Conservation (phyloP, 164 flowering plant species). For the Magnolia changhungtana region DNA sequence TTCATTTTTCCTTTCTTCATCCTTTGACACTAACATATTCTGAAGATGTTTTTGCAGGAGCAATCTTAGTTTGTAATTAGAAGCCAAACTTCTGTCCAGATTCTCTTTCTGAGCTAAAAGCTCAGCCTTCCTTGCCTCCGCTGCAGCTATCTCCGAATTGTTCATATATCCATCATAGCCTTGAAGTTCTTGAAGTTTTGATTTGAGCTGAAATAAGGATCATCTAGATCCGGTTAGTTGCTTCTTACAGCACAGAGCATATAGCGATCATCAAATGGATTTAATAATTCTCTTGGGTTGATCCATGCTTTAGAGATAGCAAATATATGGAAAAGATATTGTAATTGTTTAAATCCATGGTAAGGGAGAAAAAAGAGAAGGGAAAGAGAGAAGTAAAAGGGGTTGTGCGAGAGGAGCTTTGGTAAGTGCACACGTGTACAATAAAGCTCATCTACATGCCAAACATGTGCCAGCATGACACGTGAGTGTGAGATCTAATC, state of each 20-base stretch:
- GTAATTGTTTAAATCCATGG: not conserved
- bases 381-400: not conserved
- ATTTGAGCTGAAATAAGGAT: conserved; percentile 33
- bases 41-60: conserved; percentile 43
- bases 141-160: conserved; percentile 40
- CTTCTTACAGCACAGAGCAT: not conserved
- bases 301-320: too few relatives aligned
- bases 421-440: too few relatives aligned
- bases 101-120: conserved; percentile 36
- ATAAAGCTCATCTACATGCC: too few relatives aligned
- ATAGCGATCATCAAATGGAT: not conserved
- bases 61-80: conserved; percentile 34
- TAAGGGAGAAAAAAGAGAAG: not conserved
- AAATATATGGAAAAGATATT: too few relatives aligned
- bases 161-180: conserved; percentile 20
- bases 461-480: too few relatives aligned
- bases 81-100: conserved; percentile 37
- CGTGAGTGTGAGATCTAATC: too few relatives aligned
- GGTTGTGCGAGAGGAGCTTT: too few relatives aligned
- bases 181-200: conserved; percentile 34
- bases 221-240: not conserved
- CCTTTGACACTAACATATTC: conserved; percentile 21
- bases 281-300: too few relatives aligned
- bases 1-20: conserved; percentile 9
- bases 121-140: conserved; percentile 38